Evolutionary conservation across 352 stramenopile species (phyloP).

Genomic region (Blastocystis sp.): DNA sequence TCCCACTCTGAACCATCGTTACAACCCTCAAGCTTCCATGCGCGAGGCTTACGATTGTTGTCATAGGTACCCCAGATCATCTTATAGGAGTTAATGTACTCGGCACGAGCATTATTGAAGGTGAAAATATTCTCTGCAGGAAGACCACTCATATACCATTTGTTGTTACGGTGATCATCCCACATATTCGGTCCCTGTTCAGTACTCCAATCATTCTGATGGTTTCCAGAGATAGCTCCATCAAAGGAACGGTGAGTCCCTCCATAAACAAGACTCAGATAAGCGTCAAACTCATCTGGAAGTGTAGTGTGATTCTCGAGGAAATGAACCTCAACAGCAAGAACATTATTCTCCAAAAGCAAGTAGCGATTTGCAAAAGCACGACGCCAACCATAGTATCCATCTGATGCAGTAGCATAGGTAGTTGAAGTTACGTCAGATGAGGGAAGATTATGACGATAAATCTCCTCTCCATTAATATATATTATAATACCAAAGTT

Average conservation of each 20-base stretch:
- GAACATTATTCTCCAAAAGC: background rate
- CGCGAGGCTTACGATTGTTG: background rate
- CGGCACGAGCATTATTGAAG: slow-evolving; percentile 9
- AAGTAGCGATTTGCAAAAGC: background rate
- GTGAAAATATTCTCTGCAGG: background rate
- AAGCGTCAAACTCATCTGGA: background rate
- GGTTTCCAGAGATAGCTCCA: background rate
- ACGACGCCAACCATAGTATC: background rate
- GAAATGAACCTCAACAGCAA: slow-evolving; percentile 21
- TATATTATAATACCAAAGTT: slow-evolving; percentile 8
- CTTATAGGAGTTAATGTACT: slow-evolving; percentile 21
- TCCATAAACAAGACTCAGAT: background rate
- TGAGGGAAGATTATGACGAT: slow-evolving; percentile 1
- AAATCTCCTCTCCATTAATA: slow-evolving; percentile 48
- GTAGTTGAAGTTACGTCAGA: background rate
- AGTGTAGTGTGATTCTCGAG: background rate
- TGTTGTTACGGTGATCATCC: background rate
- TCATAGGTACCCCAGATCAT: slow-evolving; percentile 2
- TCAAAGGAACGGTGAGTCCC: background rate
- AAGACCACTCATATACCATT: slow-evolving; percentile 25
- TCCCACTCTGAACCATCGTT: background rate
- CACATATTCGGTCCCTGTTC: background rate
- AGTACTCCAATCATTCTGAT: background rate
- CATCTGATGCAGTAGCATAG: background rate
- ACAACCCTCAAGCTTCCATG: background rate